Conservation (phyloP, 495 filamentous ascomycete genomes). For the Hamigera avellanea region DNA sequence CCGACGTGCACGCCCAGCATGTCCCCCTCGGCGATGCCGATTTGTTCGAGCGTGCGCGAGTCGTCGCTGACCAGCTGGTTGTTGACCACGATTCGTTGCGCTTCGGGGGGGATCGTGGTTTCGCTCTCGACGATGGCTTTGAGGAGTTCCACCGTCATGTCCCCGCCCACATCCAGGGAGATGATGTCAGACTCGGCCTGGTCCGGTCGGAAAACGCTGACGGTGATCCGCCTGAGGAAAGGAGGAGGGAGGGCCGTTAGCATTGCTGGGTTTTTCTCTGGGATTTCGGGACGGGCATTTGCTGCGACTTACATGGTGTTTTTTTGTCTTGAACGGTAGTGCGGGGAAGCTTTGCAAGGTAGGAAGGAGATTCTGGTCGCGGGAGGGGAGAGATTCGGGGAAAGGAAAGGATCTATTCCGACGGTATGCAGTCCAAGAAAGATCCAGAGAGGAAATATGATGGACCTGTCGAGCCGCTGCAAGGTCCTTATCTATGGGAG, state of each 20-base stretch:
- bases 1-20: slow-evolving; percentile 80
- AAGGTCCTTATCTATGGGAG: too few relatives aligned
- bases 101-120: slow-evolving; percentile 36
- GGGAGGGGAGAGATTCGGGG: background rate
- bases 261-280: background rate
- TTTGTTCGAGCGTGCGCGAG: slow-evolving; percentile 64
- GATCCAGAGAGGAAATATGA: background rate
- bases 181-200: slow-evolving; percentile 68
- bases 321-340: background rate
- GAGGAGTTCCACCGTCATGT: slow-evolving; percentile 76
- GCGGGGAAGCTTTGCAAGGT: background rate
- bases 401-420: background rate
- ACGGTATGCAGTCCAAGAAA: background rate
- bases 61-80: slow-evolving; percentile 70
- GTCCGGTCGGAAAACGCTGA: slow-evolving; percentile 66
- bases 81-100: slow-evolving; percentile 70
- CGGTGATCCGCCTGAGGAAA: slow-evolving; percentile 64
- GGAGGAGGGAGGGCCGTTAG: background rate
- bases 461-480: background rate
- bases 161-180: slow-evolving; percentile 69
- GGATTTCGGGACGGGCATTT: background rate
- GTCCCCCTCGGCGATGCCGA: slow-evolving; percentile 79
- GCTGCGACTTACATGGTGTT: background rate
- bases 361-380: background rate
- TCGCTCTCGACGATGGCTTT: slow-evolving; percentile 71